These are phyloP conservation scores for Apophysomyces ossiformis DNA, from an alignment of 371 early-diverging fungal genomes.

Conservation along the genomic window DNA sequence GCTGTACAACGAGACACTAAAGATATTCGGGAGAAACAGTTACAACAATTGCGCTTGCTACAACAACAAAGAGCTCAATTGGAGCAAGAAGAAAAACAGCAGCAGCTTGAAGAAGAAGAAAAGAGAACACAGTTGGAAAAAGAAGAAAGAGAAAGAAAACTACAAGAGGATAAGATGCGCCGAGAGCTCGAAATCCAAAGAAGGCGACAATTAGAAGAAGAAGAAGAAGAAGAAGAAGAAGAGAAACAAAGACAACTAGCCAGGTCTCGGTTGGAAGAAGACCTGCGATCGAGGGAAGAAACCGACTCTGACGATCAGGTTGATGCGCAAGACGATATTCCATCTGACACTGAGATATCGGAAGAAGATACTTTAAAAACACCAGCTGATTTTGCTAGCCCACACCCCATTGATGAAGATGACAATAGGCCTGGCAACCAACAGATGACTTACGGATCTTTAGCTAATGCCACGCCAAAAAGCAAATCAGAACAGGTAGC, in stretches of 20 bases:
- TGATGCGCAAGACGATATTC: constrained; percentile 18
- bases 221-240: constrained; percentile 11
- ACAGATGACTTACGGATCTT: constrained; percentile 33
- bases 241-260: constrained; percentile 6
- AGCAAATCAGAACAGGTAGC: constrained; percentile 48
- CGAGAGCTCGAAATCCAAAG: constrained; percentile 11
- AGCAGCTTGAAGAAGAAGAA: constrained; percentile 17
- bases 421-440: constrained; percentile 20
- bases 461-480: constrained; percentile 38
- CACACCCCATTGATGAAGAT: constrained; percentile 18
- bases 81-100: constrained; percentile 19
- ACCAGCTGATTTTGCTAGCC: constrained; percentile 17
- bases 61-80: constrained; percentile 24
- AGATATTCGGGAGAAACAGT: constrained; percentile 28
- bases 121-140: constrained; percentile 11
- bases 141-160: background rate
- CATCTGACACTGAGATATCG: constrained; percentile 19
- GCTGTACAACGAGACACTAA: constrained; percentile 19
- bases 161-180: background rate
- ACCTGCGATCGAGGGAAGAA: constrained; percentile 2
- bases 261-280: constrained; percentile 5
- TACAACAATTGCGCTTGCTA: constrained; percentile 27
- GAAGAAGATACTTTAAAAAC: constrained; percentile 26
- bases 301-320: background rate
- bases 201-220: constrained; percentile 14